phyloP scores from a whole-genome alignment of 805 yeast species.

The Candida andamanensis region DNA sequence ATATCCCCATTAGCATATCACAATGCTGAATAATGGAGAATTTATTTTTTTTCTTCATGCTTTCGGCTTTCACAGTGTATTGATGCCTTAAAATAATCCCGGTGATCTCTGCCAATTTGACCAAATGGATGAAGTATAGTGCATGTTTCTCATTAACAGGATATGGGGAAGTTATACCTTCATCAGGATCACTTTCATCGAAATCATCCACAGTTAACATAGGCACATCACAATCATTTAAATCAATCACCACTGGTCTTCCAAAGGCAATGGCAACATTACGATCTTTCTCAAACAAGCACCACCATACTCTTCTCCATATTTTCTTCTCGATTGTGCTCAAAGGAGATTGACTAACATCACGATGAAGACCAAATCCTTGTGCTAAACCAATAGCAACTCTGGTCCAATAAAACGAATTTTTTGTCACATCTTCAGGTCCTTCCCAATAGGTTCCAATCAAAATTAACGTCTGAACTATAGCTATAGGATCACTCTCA shows the following conservation, averaged over 20 bases:
- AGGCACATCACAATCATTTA: slow-evolving; percentile 73
- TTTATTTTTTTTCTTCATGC: slow-evolving; percentile 39
- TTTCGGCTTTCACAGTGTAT: slow-evolving; percentile 64
- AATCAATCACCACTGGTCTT: slow-evolving; percentile 61
- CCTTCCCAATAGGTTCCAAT: slow-evolving; percentile 73
- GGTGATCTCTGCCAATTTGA: slow-evolving; percentile 65
- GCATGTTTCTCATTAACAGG: slow-evolving; percentile 46
- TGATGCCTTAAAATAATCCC: slow-evolving; percentile 67
- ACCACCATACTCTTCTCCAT: slow-evolving; percentile 76
- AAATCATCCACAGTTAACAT: slow-evolving; percentile 66
- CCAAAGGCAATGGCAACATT: slow-evolving; percentile 69
- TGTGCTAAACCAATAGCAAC: slow-evolving; percentile 68
- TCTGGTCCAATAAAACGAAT: slow-evolving; percentile 65
- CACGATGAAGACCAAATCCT: slow-evolving; percentile 71
- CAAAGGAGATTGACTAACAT: slow-evolving; percentile 37
- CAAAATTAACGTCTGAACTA: slow-evolving; percentile 57
- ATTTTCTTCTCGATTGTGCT: slow-evolving; percentile 40
- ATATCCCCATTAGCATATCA: slow-evolving; percentile 71
- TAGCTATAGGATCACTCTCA: slow-evolving; percentile 58
- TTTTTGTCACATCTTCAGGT: slow-evolving; percentile 62
- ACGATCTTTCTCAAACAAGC: slow-evolving; percentile 65
- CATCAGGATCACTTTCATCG: slow-evolving; percentile 39
- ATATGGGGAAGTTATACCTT: slow-evolving; percentile 33
- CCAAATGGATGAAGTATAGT: slow-evolving; percentile 54
- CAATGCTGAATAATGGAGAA: slow-evolving; percentile 55